Evolutionary conservation across 208 protist species (phyloP), one percentile per base, ranked within the genome.

Genomic region (Phytomonas serpens): DNA sequence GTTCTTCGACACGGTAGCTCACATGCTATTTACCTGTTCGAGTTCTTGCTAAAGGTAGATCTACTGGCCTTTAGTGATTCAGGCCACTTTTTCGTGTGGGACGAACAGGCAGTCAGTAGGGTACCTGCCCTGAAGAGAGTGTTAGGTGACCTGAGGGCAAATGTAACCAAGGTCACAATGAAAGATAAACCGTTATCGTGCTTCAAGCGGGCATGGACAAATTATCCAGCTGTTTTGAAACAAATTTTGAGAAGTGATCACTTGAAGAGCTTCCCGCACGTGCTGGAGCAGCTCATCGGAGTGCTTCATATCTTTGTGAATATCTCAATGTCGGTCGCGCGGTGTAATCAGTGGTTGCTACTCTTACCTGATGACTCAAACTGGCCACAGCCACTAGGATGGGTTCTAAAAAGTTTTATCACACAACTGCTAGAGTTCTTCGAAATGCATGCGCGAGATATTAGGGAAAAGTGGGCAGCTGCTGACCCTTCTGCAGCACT

Each of bases 11-110:
- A 71, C 13, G 67, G 68, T 62, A 73, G 76, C 51, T 27, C 63
- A 9, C 38, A 81, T 61, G 75, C 75, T 10, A 37, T 85, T 40
- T 64, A 66, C 23, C 75, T 94, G 62, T 77, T 91, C 37, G 71
- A 72, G 10, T 73, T 91, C 30, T 79, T 92, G 52, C 38, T 92
- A 61, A 70, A 40, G 13, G 75, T 71, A 16, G 87, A 92, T 72
- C 57, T 91, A 7, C 68, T 72, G 14, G 74, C 68, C 47, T 83
- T 84, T 64, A 71, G 33, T 38, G 62, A 33, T 16, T 16, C 62
- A 66, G 62, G 33, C 27, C 61, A 61, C 68, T 73, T 74, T 67
- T 27, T 9, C 19, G 2, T 57, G 47, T 6, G 73, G 69, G 0
- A 65, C 64, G 14, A 65, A 31, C 34, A 68, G 38, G 36, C 30